Evolutionary conservation across 2,329 filamentous ascomycete species (phyloP).

Genomic region (Lasiodiplodia citricola): DNA sequence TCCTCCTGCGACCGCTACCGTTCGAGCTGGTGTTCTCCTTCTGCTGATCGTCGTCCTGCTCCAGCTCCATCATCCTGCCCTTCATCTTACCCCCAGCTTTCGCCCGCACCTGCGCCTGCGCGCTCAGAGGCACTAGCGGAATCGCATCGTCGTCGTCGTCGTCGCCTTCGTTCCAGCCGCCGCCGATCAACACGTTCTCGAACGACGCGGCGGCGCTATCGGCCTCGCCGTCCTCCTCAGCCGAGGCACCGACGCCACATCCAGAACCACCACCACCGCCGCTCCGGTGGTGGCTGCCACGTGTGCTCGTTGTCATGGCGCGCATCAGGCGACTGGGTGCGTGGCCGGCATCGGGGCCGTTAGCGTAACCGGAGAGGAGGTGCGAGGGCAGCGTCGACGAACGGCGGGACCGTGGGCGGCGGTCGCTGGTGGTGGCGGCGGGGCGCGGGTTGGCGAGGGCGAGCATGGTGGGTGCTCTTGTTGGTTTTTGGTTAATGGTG

Average conservation of each 20-base stretch:
- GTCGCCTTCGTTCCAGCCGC: too few relatives aligned
- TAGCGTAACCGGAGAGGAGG: conserved; percentile 1
- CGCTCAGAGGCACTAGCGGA: background rate
- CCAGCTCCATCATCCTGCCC: background rate
- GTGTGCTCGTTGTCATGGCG: background rate
- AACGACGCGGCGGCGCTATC: background rate
- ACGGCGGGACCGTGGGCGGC: background rate
- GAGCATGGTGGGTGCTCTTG: background rate
- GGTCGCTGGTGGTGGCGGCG: background rate
- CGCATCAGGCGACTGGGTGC: background rate
- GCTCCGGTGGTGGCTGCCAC: background rate
- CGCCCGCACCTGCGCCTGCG: too few relatives aligned
- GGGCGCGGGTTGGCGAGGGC: background rate
- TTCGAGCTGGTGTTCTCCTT: background rate
- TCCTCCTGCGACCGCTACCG: background rate
- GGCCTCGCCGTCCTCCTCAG: background rate
- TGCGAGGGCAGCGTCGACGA: background rate
- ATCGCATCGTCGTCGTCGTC: conserved; percentile 6
- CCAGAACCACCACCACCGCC: too few relatives aligned
- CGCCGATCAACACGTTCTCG: background rate
- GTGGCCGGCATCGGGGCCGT: conserved; percentile 2
- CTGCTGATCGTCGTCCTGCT: background rate
- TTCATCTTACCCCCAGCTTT: background rate
- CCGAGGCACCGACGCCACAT: too few relatives aligned
- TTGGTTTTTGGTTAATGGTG: background rate